phyloP scores from a whole-genome alignment of 1,284 basidiomycete species.

The Leccinum fallax region DNA sequence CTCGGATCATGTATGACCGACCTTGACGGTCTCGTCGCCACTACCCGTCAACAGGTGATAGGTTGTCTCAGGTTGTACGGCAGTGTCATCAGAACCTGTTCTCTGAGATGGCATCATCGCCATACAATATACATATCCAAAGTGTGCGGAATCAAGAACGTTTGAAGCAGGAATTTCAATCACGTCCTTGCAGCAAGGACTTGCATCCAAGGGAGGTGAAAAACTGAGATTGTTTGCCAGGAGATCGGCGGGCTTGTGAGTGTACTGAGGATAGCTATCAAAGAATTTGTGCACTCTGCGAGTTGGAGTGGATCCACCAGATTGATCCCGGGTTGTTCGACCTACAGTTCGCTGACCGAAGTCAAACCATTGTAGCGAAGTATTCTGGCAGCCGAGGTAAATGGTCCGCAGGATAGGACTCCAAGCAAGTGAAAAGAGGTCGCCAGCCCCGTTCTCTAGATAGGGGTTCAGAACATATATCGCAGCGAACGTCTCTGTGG shows the following conservation, averaged over 20 bases:
- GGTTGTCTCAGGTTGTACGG: conserved; percentile 37
- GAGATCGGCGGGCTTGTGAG: conserved; percentile 63
- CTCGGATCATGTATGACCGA: conserved; percentile 29
- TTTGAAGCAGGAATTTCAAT: conserved; percentile 67
- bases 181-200: conserved; percentile 37
- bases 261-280: conserved; percentile 74
- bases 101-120: conserved; percentile 51
- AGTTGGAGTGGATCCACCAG: conserved; percentile 51
- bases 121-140: conserved; percentile 93
- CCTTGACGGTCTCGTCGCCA: conserved; percentile 89
- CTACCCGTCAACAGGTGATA: conserved; percentile 78
- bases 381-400: conserved; percentile 90
- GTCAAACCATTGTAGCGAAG: conserved; percentile 83
- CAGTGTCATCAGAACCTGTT: conserved; percentile 40
- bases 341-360: conserved; percentile 44
- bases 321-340: conserved; percentile 28
- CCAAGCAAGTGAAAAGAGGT: conserved; percentile 90
- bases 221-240: conserved; percentile 54
- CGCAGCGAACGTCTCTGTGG: conserved; percentile 66
- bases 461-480: conserved; percentile 85
- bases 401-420: conserved; percentile 69
- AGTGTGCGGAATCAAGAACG: conserved; percentile 87
- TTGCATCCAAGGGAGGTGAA: conserved; percentile 21
- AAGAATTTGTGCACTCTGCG: conserved; percentile 79
- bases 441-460: conserved; percentile 83